Base-by-base conservation (phyloP, 108 stramenopile species). In the Stephanodiscus minutulus region DNA sequence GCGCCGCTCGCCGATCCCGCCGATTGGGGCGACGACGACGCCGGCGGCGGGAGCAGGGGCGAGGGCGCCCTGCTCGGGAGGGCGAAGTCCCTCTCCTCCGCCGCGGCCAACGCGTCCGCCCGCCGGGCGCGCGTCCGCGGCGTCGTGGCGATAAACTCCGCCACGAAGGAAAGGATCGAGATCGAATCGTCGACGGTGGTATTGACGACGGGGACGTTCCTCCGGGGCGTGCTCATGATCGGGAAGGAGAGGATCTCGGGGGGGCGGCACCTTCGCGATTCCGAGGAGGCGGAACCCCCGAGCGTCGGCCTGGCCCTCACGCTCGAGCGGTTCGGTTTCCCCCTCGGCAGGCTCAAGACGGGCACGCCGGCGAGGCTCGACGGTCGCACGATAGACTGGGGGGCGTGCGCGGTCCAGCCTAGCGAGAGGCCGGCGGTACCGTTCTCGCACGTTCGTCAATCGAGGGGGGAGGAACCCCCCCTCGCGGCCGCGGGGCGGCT, bases 161-260 rank as follows among this genome's bases (percentile, higher is more conserved):
- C 74, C 10, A 86, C 70, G 18, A 59, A 91, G 17, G 85, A 88
- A 70, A 57, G 71, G 15, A 68, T 79, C 7, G 83, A 85, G 66
- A 79, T 98, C 43, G 48, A 60, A 61, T 67, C 88, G 18, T 43
- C 76, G 22, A 77, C 87, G 18, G 96, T 97, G 17, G 96, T 99
- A 8, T 87, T 99, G 41, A 99, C 98, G 20, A 99, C 98, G 7
- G 98, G 98, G 4, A 99, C 98, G 10, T 99, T 99, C 79, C 81
- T 99, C 22, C 77, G 97, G 18, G 98, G 98, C 31, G 85, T 91
- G 7, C 72, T 93, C 15, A 90, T 93, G 86, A 72, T 92, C 48
- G 93, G 94, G 13, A 77, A 88, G 55, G 92, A 95, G 33, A 76
- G 93, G 50, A 97, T 96, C 71, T 79, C 86, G 50, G 98, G 97